Evolutionary conservation across 2,329 filamentous ascomycete genomes (phyloP).

Genomic region (Phialophora macrospora): DNA sequence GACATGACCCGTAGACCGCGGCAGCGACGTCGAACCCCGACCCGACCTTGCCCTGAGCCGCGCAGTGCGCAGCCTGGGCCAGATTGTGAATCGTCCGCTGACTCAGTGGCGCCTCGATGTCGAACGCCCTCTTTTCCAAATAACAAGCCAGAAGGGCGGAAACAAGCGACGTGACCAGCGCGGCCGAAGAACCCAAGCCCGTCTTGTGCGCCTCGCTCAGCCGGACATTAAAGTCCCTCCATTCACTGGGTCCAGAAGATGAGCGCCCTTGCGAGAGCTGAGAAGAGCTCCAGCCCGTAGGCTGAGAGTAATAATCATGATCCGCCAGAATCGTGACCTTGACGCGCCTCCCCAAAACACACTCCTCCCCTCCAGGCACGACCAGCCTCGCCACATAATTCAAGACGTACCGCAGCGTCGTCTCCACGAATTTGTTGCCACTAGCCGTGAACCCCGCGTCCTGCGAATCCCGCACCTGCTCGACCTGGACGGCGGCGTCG

Average conservation of each 20-base stretch:
- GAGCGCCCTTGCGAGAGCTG: not conserved
- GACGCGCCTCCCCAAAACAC: conserved; percentile 63
- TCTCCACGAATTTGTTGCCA: conserved; percentile 88
- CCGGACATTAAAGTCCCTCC: conserved; percentile 76
- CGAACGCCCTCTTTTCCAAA: conserved; percentile 24
- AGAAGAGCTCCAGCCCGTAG: conserved; percentile 12
- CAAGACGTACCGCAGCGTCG: conserved; percentile 82
- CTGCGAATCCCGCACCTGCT: conserved; percentile 52
- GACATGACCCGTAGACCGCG: conserved; percentile 87
- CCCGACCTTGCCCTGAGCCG: conserved; percentile 94
- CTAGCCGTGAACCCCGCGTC: conserved; percentile 24
- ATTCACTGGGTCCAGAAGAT: not conserved
- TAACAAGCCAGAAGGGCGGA: conserved; percentile 71
- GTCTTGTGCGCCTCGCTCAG: conserved; percentile 88
- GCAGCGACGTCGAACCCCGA: conserved; percentile 94
- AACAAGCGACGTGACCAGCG: conserved; percentile 85
- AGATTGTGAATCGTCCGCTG: conserved; percentile 74
- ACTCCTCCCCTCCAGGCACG: conserved; percentile 51
- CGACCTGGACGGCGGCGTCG: conserved; percentile 73
- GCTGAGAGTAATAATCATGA: conserved; percentile 90
- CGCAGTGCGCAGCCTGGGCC: conserved; percentile 89
- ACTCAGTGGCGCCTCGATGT: conserved; percentile 7
- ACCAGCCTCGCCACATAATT: conserved; percentile 65
- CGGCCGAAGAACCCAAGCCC: conserved; percentile 90
- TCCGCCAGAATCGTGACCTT: conserved; percentile 88